phyloP scores from a whole-genome alignment of 164 flowering plant genomes.

The Euptelea pleiosperma region DNA sequence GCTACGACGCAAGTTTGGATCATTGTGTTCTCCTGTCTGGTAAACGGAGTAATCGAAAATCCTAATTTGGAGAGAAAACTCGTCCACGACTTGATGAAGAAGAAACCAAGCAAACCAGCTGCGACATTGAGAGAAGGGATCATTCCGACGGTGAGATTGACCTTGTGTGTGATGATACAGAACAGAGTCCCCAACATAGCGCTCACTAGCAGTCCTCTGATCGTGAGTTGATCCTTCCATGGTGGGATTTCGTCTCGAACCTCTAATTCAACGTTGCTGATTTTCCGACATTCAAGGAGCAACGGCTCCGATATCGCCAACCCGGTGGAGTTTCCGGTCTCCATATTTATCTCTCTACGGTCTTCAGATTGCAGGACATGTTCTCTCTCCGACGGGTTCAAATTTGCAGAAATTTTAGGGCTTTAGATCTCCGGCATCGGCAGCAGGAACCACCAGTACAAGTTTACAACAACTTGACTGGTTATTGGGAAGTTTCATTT shows the following conservation, averaged over 20 bases:
- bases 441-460: no score
- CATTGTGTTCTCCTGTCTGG: slow-evolving; percentile 85
- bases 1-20: slow-evolving; percentile 95
- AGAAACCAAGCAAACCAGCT: slow-evolving; percentile 85
- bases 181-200: slow-evolving; percentile 64
- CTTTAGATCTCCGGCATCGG: background rate
- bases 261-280: slow-evolving; percentile 2
- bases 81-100: slow-evolving; percentile 82
- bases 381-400: background rate
- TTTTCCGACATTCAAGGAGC: slow-evolving; percentile 16
- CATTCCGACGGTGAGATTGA: slow-evolving; percentile 84
- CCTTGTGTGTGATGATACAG: slow-evolving; percentile 86
- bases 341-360: slow-evolving; percentile 30
- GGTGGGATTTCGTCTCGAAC: slow-evolving; percentile 45
- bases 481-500: no score
- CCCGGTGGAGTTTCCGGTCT: slow-evolving; percentile 26
- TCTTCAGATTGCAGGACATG: background rate
- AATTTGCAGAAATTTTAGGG: background rate
- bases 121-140: slow-evolving; percentile 84
- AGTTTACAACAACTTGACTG: no score
- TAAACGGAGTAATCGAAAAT: slow-evolving; percentile 49
- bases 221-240: slow-evolving; percentile 84
- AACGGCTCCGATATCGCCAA: slow-evolving; percentile 64
- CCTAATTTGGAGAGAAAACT: slow-evolving; percentile 54
- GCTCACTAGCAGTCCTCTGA: slow-evolving; percentile 71